These are phyloP conservation scores for Colletotrichum sp. DNA, from an alignment of 2,329 filamentous ascomycete genomes.

Conservation along the genomic window DNA sequence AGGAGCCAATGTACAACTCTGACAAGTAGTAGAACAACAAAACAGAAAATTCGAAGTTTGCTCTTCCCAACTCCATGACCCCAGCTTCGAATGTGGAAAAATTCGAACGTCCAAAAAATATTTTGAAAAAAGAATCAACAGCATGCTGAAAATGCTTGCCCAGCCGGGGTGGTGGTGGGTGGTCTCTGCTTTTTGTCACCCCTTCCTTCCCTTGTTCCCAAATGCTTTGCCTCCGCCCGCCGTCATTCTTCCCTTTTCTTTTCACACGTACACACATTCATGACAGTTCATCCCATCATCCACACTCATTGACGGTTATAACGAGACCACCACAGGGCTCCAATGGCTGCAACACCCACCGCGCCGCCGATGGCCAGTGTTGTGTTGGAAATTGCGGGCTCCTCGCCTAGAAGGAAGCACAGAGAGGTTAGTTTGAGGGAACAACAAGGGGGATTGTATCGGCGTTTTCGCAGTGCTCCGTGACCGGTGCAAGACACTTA, in stretches of 20 bases:
- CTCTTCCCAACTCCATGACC: slow-evolving; percentile 3
- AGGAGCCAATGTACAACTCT: slow-evolving; percentile 10
- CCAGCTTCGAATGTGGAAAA: background rate
- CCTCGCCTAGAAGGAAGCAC: slow-evolving; percentile 28
- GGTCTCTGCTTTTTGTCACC: background rate
- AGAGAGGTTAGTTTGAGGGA: slow-evolving; percentile 24
- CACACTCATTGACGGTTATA: background rate
- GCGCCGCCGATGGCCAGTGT: slow-evolving; percentile 37
- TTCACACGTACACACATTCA: background rate
- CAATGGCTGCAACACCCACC: slow-evolving; percentile 40
- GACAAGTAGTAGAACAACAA: background rate
- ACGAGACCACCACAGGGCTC: slow-evolving; percentile 20
- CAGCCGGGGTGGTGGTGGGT: background rate
- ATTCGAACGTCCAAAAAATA: background rate
- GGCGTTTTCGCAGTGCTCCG: slow-evolving; percentile 22
- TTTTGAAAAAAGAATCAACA: background rate
- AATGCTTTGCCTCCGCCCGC: background rate
- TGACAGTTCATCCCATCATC: background rate
- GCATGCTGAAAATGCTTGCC: background rate
- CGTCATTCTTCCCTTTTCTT: background rate
- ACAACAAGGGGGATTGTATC: slow-evolving; percentile 19
- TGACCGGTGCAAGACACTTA: slow-evolving; percentile 26
- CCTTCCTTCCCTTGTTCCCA: background rate
- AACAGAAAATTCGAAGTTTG: background rate
- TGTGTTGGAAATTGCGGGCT: slow-evolving; percentile 32